phyloP scores from a whole-genome alignment of 1,284 basidiomycete genomes.

The Leucoagaricus sp. region DNA sequence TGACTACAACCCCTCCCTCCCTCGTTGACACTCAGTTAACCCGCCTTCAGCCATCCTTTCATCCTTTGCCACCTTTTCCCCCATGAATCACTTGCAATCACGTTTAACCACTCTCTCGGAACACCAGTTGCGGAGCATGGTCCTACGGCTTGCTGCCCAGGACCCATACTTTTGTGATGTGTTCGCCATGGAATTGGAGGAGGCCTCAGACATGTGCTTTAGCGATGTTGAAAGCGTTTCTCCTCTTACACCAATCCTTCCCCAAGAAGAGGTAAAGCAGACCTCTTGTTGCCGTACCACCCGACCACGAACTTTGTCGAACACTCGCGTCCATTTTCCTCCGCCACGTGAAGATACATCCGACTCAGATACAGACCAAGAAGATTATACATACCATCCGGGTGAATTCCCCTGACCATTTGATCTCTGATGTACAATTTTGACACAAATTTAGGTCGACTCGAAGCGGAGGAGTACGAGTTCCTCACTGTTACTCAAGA shows the following conservation, averaged over 20 bases:
- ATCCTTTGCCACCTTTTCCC: neutral
- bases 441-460: conserved; percentile 26
- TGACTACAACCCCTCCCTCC: conserved; percentile 28
- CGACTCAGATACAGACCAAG: conserved; percentile 16
- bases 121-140: conserved; percentile 31
- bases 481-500: conserved; percentile 36
- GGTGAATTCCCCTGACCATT: conserved; percentile 29
- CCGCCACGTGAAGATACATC: neutral
- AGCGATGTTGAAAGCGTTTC: conserved; percentile 18
- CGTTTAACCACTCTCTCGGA: conserved; percentile 33
- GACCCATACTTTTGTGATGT: conserved; percentile 32
- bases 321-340: conserved; percentile 9
- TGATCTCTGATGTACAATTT: neutral
- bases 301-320: neutral
- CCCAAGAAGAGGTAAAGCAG: conserved; percentile 15
- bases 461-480: conserved; percentile 39
- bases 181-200: conserved; percentile 32
- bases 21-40: conserved; percentile 1
- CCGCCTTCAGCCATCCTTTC: neutral
- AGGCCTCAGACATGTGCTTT: conserved; percentile 9
- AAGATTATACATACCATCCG: conserved; percentile 33
- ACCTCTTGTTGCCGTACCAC: conserved; percentile 5
- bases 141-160: conserved; percentile 30
- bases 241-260: conserved; percentile 15
- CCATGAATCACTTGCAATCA: conserved; percentile 22